These are phyloP conservation scores for Kodamaea alishanica DNA, from an alignment of 1,139 yeast genomes.

Conservation along the genomic window DNA sequence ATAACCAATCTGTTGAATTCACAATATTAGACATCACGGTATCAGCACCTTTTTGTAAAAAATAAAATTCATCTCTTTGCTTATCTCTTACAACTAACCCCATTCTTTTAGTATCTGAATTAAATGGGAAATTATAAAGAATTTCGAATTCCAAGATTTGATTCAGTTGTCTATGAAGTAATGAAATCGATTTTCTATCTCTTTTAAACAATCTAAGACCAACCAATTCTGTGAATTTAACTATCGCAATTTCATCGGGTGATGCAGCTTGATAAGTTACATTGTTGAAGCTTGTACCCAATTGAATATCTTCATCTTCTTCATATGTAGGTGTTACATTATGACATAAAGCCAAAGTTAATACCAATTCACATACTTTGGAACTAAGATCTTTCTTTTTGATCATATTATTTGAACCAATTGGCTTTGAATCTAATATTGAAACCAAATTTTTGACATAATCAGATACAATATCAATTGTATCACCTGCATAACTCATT, in stretches of 20 bases:
- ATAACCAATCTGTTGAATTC: constrained; percentile 87
- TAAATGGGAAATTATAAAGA: constrained; percentile 85
- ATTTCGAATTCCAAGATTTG: constrained; percentile 59
- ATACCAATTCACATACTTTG: constrained; percentile 74
- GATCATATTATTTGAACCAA: constrained; percentile 25
- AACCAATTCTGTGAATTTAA: constrained; percentile 81
- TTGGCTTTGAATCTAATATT: constrained; percentile 18
- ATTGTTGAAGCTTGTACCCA: constrained; percentile 22
- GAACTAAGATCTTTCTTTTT: constrained; percentile 58
- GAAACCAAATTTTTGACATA: constrained; percentile 44
- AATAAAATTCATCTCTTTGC: constrained; percentile 68
- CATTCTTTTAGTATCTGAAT: constrained; percentile 94
- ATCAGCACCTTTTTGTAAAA: constrained; percentile 93
- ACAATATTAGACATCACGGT: constrained; percentile 90
- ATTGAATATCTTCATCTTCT: constrained; percentile 39
- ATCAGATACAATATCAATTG: constrained; percentile 82
- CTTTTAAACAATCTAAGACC: constrained; percentile 78
- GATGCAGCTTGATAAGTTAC: constrained; percentile 94
- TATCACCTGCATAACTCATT: constrained; percentile 87
- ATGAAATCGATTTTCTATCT: constrained; percentile 71
- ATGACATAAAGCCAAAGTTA: constrained; percentile 88
- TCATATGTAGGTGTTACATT: constrained; percentile 82
- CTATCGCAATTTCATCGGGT: constrained; percentile 98
- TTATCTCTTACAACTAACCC: constrained; percentile 76
- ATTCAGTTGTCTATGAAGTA: constrained; percentile 62